Evolutionary conservation across 768 basidiomycete species (phyloP).

Genomic region (Cubamyces lactineus): DNA sequence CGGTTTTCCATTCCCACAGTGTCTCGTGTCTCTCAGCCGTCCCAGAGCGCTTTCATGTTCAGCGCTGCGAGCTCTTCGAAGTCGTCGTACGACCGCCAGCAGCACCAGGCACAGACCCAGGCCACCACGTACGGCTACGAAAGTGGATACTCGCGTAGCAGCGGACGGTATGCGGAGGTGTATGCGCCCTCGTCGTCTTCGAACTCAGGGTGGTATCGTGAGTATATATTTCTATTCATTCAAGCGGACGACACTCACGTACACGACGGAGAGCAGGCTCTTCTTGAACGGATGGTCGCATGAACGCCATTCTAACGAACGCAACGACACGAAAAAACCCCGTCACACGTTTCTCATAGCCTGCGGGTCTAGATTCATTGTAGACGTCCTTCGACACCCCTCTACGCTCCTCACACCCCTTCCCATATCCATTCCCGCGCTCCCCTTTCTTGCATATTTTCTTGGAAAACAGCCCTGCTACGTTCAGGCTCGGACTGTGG

Average conservation of each 20-base stretch:
- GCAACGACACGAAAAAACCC: no score
- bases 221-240: neutral
- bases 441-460: neutral
- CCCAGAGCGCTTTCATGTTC: conserved; percentile 8
- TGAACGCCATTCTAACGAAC: no score
- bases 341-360: no score
- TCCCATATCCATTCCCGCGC: neutral
- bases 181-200: conserved; percentile 15
- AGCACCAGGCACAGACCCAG: neutral
- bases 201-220: conserved; percentile 4
- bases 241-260: neutral
- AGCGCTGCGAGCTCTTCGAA: conserved; percentile 1
- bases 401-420: neutral
- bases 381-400: neutral
- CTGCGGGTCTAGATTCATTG: no score
- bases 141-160: conserved; percentile 4
- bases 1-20: neutral
- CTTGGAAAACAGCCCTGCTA: neutral
- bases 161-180: conserved; percentile 12
- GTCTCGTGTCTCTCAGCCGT: conserved; percentile 21
- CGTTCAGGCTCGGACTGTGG: neutral
- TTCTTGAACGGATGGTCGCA: neutral
- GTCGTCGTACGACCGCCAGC: conserved; percentile 7
- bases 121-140: conserved; percentile 13
- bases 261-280: neutral